Base-by-base conservation (phyloP, 169 alveolate genomes). In the Cryptosporidium viatorum region DNA sequence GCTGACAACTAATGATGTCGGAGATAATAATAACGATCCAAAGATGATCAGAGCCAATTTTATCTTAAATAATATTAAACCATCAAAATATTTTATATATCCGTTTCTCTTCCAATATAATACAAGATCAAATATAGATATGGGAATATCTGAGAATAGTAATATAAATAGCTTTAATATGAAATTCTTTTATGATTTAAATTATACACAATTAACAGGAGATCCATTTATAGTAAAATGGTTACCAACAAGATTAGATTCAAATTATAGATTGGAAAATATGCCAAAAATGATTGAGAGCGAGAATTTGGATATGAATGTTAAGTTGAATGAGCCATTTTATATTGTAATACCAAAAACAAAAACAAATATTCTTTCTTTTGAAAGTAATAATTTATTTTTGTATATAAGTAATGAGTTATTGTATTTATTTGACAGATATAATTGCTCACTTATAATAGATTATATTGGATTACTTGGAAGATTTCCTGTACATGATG, bases 341-440 rank as follows among this genome's bases (percentile, higher is more conserved):
- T 80, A 80, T 80, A 26, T 80, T 35, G 89, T 80, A 39, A 80
- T 80, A 41, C 89, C 89, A 18, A 35, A 48, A 26, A 80, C 35
- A 26, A 45, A 5, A 29, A 80, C 89, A 65, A 80, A 80, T 48
- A 26, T 80, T 29, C 68, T 80, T 21, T 59, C 89, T 16, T 62
- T 80, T 62, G 59, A 37, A 18, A 45, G 41, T 59, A 62, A 80
- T 50, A 65, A 65, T 9, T 26, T 80, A 8, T 18, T 23, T 33
- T 14, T 80, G 18, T 80, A 37, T 26, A 50, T 80, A 18, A 58
- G 52, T 18, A 80, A 31, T 48, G 75, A 80, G 35, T 43, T 62
- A 16, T 37, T 67, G 26, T 41, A 59, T 62, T 48, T 80, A 41
- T 62, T 80, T 26, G 41, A 43, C 12, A 41, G 35, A 37, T 62